These are phyloP conservation scores for Suhomyces tanzawaensis DNA, from an alignment of 805 yeast species.

Conservation along the genomic window DNA sequence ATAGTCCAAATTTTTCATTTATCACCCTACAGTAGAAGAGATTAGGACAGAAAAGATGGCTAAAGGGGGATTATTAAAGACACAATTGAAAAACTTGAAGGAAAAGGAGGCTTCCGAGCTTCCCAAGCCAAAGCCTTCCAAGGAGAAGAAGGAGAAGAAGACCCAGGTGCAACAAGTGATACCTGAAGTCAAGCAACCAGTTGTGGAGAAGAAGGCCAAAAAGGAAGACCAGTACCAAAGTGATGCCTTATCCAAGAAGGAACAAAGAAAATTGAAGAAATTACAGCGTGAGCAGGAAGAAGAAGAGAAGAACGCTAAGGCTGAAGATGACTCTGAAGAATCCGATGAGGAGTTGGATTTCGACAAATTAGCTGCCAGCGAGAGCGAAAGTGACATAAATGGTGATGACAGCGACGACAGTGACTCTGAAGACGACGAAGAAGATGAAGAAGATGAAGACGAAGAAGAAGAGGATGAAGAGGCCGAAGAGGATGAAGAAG, in stretches of 20 bases:
- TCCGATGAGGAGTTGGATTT: slow-evolving; percentile 46
- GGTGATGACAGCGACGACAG: slow-evolving; percentile 35
- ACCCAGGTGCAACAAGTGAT: slow-evolving; percentile 2
- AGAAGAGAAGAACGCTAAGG: slow-evolving; percentile 31
- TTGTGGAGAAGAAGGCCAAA: slow-evolving; percentile 11
- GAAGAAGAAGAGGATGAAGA: slow-evolving; percentile 59
- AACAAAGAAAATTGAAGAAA: slow-evolving; percentile 59
- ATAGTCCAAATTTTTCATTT: slow-evolving; percentile 11
- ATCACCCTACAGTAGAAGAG: slow-evolving; percentile 4
- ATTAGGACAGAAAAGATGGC: slow-evolving; percentile 22
- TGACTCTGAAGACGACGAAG: slow-evolving; percentile 48
- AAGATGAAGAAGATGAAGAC: slow-evolving; percentile 56
- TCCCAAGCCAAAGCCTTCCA: slow-evolving; percentile 22
- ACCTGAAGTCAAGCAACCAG: slow-evolving; percentile 10
- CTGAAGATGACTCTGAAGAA: slow-evolving; percentile 36
- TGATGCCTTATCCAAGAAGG: slow-evolving; percentile 57
- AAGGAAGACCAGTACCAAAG: slow-evolving; percentile 45
- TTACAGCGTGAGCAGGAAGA: slow-evolving; percentile 28
- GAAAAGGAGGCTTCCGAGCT: slow-evolving; percentile 22
- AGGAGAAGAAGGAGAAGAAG: slow-evolving; percentile 10
- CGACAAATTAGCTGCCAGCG: slow-evolving; percentile 56
- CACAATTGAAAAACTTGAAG: slow-evolving; percentile 31
- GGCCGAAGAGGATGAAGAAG: slow-evolving; percentile 61
- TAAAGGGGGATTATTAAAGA: slow-evolving; percentile 27
- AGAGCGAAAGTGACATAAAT: slow-evolving; percentile 41